phyloP scores from a whole-genome alignment of 2,329 filamentous ascomycete species.

The Endothia cerciana region DNA sequence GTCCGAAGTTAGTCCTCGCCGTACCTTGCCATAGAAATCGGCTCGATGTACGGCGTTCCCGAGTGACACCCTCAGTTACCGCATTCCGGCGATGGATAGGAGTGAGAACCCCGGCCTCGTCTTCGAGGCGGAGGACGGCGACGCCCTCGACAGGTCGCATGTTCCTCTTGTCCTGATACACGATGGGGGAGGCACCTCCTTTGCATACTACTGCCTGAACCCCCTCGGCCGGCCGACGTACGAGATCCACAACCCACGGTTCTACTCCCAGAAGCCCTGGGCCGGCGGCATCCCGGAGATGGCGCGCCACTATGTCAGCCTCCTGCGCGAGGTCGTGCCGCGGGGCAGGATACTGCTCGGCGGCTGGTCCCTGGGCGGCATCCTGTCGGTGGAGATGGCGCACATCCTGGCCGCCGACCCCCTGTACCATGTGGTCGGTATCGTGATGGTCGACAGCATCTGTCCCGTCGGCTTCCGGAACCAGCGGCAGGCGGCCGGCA shows the following conservation, averaged over 20 bases:
- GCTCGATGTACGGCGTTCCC: too few species aligned
- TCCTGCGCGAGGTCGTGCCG: constrained; percentile 47
- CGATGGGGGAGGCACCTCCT: constrained; percentile 64
- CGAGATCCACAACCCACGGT: constrained; percentile 59
- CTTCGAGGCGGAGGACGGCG: constrained; percentile 25
- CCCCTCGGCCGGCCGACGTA: constrained; percentile 53
- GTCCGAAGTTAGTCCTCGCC: too few species aligned
- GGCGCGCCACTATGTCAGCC: constrained; percentile 52
- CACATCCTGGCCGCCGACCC: constrained; percentile 44
- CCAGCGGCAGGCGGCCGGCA: constrained; percentile 24
- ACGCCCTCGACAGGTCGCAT: constrained; percentile 3
- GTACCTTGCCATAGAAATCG: too few species aligned
- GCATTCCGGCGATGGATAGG: constrained; percentile 10
- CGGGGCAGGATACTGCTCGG: constrained; percentile 56
- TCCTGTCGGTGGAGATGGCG: constrained; percentile 56
- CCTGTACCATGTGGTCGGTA: constrained; percentile 48
- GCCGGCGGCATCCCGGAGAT: constrained; percentile 58
- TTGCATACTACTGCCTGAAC: constrained; percentile 59
- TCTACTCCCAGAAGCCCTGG: constrained; percentile 51
- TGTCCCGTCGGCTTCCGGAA: constrained; percentile 36
- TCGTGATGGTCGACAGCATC: constrained; percentile 58
- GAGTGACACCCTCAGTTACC: too few species aligned
- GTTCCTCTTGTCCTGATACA: constrained; percentile 59
- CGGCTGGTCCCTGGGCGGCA: constrained; percentile 60
- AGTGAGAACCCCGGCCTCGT: constrained; percentile 25